These are phyloP conservation scores for Eimeria acervulina DNA, from an alignment of 169 alveolate species.

Conservation along the genomic window DNA sequence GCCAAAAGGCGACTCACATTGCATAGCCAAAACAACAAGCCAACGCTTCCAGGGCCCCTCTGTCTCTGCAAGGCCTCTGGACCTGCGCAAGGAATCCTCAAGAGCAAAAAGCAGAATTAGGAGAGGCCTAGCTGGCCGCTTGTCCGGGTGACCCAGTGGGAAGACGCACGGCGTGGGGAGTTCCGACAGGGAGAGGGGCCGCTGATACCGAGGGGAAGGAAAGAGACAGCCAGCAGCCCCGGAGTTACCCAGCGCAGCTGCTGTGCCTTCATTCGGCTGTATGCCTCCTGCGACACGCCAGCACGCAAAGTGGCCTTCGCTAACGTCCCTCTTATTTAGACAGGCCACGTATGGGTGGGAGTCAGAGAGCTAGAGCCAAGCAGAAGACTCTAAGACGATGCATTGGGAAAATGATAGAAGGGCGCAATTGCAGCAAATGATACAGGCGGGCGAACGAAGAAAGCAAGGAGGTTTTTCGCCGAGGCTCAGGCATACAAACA, in stretches of 20 bases:
- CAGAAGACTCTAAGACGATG: background rate
- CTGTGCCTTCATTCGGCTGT: background rate
- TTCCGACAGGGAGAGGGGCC: constrained; percentile 48
- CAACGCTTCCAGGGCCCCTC: background rate
- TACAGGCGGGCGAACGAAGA: background rate
- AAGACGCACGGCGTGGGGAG: constrained; percentile 33
- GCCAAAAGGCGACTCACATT: background rate
- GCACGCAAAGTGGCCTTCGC: background rate
- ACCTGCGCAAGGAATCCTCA: background rate
- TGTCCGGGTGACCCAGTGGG: background rate
- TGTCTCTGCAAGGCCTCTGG: background rate
- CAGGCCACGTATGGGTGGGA: background rate
- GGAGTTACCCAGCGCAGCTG: background rate
- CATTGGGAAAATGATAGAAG: background rate
- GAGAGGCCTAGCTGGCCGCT: background rate
- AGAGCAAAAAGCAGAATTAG: background rate
- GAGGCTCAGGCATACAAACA: background rate
- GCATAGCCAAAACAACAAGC: background rate
- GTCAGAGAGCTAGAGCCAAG: background rate
- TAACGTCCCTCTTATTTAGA: background rate
- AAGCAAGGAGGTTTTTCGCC: background rate
- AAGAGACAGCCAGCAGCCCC: background rate
- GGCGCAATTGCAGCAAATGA: background rate
- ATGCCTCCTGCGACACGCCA: background rate
- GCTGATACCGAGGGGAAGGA: constrained; percentile 44